phyloP scores from a whole-genome alignment of 257 asterid genomes.

The Handroanthus guayacan region DNA sequence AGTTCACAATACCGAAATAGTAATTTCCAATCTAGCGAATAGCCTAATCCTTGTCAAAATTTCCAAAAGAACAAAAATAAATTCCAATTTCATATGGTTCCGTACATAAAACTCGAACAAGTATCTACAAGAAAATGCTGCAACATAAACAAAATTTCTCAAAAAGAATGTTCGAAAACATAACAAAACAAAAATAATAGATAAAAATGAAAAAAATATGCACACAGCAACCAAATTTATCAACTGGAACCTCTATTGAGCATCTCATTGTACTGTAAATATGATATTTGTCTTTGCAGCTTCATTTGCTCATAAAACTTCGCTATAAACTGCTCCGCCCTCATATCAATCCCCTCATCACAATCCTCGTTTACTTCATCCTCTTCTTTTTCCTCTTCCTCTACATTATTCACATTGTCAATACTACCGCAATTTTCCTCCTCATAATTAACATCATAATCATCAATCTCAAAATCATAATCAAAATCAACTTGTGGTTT shows the following conservation, averaged over 20 bases:
- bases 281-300: constrained; percentile 57
- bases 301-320: constrained; percentile 73
- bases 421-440: background rate
- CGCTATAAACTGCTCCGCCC: constrained; percentile 82
- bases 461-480: constrained; percentile 60
- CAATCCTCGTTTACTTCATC: constrained; percentile 29
- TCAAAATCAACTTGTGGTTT: constrained; percentile 65
- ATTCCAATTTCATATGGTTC: background rate
- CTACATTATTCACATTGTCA: background rate
- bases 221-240: background rate
- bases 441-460: constrained; percentile 1
- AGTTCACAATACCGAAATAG: background rate
- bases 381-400: constrained; percentile 1
- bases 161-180: no score
- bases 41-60: background rate
- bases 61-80: background rate
- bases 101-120: background rate
- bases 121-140: constrained; percentile 16
- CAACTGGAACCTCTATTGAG: background rate
- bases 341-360: constrained; percentile 70
- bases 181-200: background rate
- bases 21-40: constrained; percentile 35
- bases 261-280: constrained; percentile 38
- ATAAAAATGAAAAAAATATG: background rate
- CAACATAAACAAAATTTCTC: constrained; percentile 1